Evolutionary conservation across 345 rosid species (phyloP), one percentile per base, ranked within the genome.

Genomic region (Hibiscus syriacus): DNA sequence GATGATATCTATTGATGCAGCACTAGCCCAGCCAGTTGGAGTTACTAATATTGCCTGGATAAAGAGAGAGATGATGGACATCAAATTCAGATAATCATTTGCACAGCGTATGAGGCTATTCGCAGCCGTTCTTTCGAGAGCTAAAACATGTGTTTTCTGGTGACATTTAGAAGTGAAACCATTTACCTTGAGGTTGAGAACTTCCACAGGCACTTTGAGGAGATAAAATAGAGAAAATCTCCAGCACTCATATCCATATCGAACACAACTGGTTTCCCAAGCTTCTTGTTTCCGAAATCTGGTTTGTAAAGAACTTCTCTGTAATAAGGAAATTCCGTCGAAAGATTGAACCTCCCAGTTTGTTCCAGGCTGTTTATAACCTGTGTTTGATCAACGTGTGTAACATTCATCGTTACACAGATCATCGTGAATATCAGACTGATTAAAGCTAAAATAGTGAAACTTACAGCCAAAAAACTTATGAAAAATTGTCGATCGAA

Each of bases 11-110:
- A 90, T 81, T 0, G 98, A 87, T 55, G 98, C 98, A 41, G 97
- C 90, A 74, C 86, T 88, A 39, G 98, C 97, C 98, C 98, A 92
- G 1, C 96, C 96, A 0, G 83, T 87, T 55, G 98, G 98, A 76
- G 78, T 90, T 39, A 88, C 90, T 48, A 92, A 67, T 43, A 92
- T 82, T 20, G 92, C 97, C 96, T 90, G 78, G 53, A 65, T 41
- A 23, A 69, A 55, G 26, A 46, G 6, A 63, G 19, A 53, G 12
- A 39, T 3, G 5, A 53, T 39, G 45, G n/a, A 39, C 5, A 60
- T 29, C 48, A 41, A 38, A 38, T 41, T 38, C 10, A 38, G 30
- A 53, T 4, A 9, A 22, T 22, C 26, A 17, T 8, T 22, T 7
- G 55, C 2, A 4, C 6, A 4, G 6, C 29, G 2, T 14, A 29